These are phyloP conservation scores for Anaeramoeba flamelloides DNA, from an alignment of 78 protist species.

Conservation along the genomic window DNA sequence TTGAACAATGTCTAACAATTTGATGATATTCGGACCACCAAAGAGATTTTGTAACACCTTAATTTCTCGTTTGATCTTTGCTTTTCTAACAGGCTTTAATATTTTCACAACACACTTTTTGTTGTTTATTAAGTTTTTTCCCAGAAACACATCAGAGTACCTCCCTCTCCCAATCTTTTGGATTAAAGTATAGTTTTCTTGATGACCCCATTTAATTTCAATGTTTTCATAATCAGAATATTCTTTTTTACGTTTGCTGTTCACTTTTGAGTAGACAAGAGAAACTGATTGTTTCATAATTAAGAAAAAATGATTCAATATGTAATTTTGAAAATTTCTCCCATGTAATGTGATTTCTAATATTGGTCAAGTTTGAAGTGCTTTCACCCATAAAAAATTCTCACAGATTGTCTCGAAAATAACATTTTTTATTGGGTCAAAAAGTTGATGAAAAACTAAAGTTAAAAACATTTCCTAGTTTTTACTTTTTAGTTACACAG, in stretches of 20 bases:
- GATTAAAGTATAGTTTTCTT: conserved; percentile 73
- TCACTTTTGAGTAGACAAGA: background rate
- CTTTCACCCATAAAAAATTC: no score
- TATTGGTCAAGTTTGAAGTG: no score
- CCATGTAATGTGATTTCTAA: no score
- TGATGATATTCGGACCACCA: conserved; percentile 88
- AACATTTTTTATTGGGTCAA: no score
- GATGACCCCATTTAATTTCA: background rate
- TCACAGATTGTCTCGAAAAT: no score
- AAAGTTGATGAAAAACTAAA: no score
- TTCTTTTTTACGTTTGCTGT: background rate
- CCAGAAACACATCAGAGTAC: conserved; percentile 97
- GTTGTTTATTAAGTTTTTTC: conserved; percentile 41
- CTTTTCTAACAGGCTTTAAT: conserved; percentile 51
- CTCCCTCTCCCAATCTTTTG: conserved; percentile 97
- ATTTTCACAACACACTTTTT: conserved; percentile 39
- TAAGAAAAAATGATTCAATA: no score
- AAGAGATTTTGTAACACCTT: conserved; percentile 81
- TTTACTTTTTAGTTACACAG: no score
- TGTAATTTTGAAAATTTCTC: no score
- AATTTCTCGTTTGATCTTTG: conserved; percentile 90
- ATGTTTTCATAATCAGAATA: conserved; percentile 3
- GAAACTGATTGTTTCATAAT: no score
- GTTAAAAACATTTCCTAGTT: no score
- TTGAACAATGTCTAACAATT: conserved; percentile 79